Evolutionary conservation across 1,284 basidiomycete genomes (phyloP).

Genomic region (Ceratobasidium sp.): DNA sequence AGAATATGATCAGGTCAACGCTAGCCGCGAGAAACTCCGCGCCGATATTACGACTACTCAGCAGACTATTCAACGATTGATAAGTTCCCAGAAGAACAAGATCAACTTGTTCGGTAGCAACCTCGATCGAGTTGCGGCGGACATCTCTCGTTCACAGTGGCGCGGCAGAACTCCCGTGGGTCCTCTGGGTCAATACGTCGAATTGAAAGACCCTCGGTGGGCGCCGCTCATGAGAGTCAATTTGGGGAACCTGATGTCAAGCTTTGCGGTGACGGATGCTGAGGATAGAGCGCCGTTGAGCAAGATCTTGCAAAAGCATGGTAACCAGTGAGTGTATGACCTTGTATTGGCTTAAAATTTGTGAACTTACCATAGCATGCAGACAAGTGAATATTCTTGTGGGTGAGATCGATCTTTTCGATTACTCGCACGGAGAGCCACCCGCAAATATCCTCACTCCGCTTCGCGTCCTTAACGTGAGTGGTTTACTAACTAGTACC

Average conservation of each 20-base stretch:
- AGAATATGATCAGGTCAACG: constrained; percentile 65
- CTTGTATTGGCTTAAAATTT: not conserved
- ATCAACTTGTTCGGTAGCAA: constrained; percentile 68
- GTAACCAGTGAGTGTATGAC: constrained; percentile 68
- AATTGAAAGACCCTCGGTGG: constrained; percentile 81
- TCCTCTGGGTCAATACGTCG: constrained; percentile 86
- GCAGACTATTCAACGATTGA: constrained; percentile 15
- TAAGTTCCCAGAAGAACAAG: constrained; percentile 45
- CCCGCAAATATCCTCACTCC: constrained; percentile 75
- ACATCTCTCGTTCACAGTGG: constrained; percentile 73
- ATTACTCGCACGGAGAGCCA: constrained; percentile 75
- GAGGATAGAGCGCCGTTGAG: constrained; percentile 76
- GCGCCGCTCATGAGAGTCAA: constrained; percentile 74
- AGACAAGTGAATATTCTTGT: constrained; percentile 70
- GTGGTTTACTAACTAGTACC: constrained; percentile 51
- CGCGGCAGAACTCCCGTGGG: constrained; percentile 82
- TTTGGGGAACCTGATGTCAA: constrained; percentile 73
- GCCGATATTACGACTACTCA: not conserved
- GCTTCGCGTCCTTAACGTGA: constrained; percentile 85
- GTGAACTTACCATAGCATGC: constrained; percentile 49
- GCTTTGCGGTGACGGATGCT: constrained; percentile 83
- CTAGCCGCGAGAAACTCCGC: constrained; percentile 67
- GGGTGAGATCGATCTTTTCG: constrained; percentile 79
- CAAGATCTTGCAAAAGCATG: constrained; percentile 65
- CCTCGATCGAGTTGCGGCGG: constrained; percentile 67